Evolutionary conservation across 257 asterid genomes (phyloP), one percentile per base, ranked within the genome.

Genomic region (Lantana camara): DNA sequence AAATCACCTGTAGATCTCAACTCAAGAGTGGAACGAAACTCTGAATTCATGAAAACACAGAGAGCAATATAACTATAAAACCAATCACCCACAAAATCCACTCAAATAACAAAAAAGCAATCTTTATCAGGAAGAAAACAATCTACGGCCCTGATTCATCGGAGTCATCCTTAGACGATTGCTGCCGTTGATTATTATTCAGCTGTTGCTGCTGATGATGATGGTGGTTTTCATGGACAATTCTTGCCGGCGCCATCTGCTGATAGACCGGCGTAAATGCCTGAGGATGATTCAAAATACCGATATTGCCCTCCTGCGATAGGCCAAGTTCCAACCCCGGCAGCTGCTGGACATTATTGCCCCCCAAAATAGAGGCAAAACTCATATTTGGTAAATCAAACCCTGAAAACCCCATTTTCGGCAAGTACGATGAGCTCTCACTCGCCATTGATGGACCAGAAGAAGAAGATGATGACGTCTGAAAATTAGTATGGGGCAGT

Each of bases 281-380:
- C 24, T 80, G 92, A 46, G 77, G 80, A 67, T 72, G 80, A 67
- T 72, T 81, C 23, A 83, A 51, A 52, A 76, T 81, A 27, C 91
- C 94, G 35, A 83, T 47, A 53, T 74, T 85, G 30, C 83, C 88
- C 57, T 88, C 95, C 56, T 88, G 91, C 42, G 96, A 77, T 11
- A 88, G 55, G 19, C 96, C 92, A 3, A 88, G 88, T 66, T 85
- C 92, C 63, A 88, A 79, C 14, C 91, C 96, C 57, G 96, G 90
- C 47, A 77, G 71, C 54, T 80, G 89, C 47, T 77, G 88, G 40
- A 35, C 11, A 35, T 35, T 35, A 35, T 9, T 63, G 16, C 78
- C 78, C 48, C 75, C 78, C 0, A 73, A 27, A 27, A 27, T 27
- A 2, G 32, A 27, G 32, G 32, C 32, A 27, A 27, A 27, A 27